A percentile compares a stretch with the other conserved stretches of the same genome.
Conservation (phyloP, 2,329 filamentous ascomycete species). For the Pestalotiopsis sp. region DNA sequence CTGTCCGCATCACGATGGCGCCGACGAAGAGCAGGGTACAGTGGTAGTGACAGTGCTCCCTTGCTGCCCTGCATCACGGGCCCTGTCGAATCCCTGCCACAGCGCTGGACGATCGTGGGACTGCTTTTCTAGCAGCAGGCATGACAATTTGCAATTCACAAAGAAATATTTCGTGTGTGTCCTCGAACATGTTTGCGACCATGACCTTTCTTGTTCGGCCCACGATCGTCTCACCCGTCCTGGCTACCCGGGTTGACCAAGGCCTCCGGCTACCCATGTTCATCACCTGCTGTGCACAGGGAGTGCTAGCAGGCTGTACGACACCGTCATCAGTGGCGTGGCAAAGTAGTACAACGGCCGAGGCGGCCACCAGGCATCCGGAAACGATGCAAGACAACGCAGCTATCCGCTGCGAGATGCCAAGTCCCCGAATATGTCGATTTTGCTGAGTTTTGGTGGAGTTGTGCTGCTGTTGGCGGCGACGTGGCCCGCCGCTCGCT, state of each 20-base stretch:
- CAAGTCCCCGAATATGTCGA: neutral
- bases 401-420: neutral
- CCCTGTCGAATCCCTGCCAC: neutral
- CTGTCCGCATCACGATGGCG: slow-evolving; percentile 8
- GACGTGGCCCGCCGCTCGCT: neutral
- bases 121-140: neutral
- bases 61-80: neutral
- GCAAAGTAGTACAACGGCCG: neutral
- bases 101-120: neutral
- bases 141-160: slow-evolving; percentile 6
- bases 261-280: neutral
- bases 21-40: neutral
- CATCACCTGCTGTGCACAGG: neutral
- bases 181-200: neutral
- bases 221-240: neutral
- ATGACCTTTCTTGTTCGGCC: neutral
- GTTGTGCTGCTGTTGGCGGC: neutral
- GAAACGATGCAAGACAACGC: neutral
- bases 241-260: neutral
- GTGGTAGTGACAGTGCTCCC: neutral
- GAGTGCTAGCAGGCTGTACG: neutral
- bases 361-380: neutral
- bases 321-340: neutral
- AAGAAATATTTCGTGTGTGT: neutral
- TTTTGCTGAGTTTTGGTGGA: neutral